Conservation (phyloP, 2,329 filamentous ascomycete genomes). For the Penicillium sp. region DNA sequence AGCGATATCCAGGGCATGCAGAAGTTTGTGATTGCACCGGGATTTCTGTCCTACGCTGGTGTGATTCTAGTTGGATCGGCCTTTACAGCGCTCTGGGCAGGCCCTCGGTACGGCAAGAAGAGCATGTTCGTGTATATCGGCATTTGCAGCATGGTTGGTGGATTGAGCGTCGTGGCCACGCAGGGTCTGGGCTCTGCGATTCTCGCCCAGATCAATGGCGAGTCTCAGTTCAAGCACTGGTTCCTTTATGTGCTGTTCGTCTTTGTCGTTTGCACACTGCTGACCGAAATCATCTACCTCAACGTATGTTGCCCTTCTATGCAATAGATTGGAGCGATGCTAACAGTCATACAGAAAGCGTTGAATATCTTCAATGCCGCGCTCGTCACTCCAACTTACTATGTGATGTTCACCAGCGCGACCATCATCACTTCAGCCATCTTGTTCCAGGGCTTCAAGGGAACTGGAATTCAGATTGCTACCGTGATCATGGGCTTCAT, state of each 20-base stretch:
- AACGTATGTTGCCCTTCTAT: conserved; percentile 68
- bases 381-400: conserved; percentile 96
- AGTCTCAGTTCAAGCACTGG: conserved; percentile 94
- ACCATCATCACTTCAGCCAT: conserved; percentile 94
- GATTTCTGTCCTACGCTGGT: conserved; percentile 82
- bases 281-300: conserved; percentile 93
- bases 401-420: conserved; percentile 95
- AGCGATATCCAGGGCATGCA: conserved; percentile 91
- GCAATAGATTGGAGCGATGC: not conserved
- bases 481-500: conserved; percentile 94
- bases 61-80: conserved; percentile 73
- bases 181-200: conserved; percentile 92
- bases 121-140: conserved; percentile 97
- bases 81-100: conserved; percentile 76
- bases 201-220: conserved; percentile 78
- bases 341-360: conserved; percentile 72
- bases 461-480: conserved; percentile 74
- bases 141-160: conserved; percentile 93
- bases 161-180: conserved; percentile 90
- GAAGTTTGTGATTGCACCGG: conserved; percentile 78
- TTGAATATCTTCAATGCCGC: conserved; percentile 96
- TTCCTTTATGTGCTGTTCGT: conserved; percentile 90
- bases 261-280: conserved; percentile 83
- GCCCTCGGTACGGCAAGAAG: conserved; percentile 88
- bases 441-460: conserved; percentile 91